phyloP scores from a whole-genome alignment of 495 filamentous ascomycete genomes.

The Hyaloscypha variabilis region DNA sequence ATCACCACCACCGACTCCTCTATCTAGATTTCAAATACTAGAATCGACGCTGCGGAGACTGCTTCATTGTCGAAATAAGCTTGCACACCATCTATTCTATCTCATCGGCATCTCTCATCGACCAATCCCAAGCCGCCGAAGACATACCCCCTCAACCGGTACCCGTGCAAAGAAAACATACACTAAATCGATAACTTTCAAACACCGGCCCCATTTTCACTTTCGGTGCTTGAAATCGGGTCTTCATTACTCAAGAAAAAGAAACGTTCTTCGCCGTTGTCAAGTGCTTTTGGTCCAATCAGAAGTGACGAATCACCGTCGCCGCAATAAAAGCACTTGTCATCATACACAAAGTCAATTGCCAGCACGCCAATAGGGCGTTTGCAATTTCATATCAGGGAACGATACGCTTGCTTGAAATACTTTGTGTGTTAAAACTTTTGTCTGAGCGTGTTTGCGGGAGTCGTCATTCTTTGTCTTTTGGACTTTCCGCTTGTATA shows the following conservation, averaged over 20 bases:
- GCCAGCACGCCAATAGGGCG: neutral
- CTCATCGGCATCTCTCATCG: neutral
- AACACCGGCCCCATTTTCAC: neutral
- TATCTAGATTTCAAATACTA: neutral
- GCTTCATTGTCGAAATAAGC: neutral
- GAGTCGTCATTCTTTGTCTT: neutral
- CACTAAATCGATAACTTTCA: neutral
- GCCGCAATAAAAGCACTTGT: neutral
- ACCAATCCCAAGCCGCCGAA: neutral
- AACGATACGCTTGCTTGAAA: neutral
- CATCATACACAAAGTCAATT: neutral
- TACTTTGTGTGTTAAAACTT: neutral
- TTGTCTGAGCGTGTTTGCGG: neutral
- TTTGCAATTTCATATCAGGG: neutral
- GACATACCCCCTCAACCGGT: neutral
- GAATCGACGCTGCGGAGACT: neutral
- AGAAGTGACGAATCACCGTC: neutral
- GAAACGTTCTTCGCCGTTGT: neutral
- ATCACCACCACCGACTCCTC: neutral
- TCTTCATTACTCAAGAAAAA: neutral
- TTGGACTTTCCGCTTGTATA: neutral
- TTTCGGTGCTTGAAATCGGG: neutral
- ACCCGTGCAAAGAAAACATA: neutral
- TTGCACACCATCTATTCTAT: neutral
- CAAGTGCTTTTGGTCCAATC: neutral